Conservation (phyloP, 2,329 filamentous ascomycete genomes). For the Colletotrichum shisoi region DNA sequence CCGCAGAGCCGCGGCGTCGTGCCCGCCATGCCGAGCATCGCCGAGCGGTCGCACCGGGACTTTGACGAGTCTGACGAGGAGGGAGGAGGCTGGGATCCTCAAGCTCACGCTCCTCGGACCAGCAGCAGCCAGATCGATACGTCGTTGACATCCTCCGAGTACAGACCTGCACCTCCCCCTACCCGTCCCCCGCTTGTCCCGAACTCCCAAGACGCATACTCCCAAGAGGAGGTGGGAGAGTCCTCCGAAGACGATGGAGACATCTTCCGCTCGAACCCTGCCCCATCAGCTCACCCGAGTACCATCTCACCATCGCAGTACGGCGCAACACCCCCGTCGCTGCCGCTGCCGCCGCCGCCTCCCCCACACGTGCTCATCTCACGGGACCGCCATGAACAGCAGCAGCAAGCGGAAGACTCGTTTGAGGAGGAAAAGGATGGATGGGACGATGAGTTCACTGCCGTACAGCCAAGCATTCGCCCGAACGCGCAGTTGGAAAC, state of each 20-base stretch:
- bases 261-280: not conserved
- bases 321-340: not conserved
- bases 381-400: constrained; percentile 10
- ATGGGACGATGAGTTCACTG: constrained; percentile 18
- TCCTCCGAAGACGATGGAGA: constrained; percentile 18
- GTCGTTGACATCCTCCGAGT: constrained; percentile 20
- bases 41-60: constrained; percentile 17
- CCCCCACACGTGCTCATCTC: constrained; percentile 10
- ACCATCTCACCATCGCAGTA: constrained; percentile 15
- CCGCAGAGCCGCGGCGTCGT: not conserved
- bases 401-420: constrained; percentile 18
- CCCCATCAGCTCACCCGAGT: not conserved
- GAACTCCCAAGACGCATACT: not conserved
- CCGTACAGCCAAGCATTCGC: not conserved
- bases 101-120: not conserved
- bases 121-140: not conserved
- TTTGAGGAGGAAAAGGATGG: constrained; percentile 23
- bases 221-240: constrained; percentile 15
- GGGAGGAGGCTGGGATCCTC: not conserved
- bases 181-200: not conserved
- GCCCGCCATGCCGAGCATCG: constrained; percentile 26
- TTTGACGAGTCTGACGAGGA: constrained; percentile 22
- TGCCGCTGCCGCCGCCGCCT: not conserved
- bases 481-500: not conserved
- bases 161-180: constrained; percentile 19